A percentile compares a stretch with the other conserved stretches of the same genome.
phyloP scores from a whole-genome alignment of 345 rosid genomes.

The Camelina sativa region DNA sequence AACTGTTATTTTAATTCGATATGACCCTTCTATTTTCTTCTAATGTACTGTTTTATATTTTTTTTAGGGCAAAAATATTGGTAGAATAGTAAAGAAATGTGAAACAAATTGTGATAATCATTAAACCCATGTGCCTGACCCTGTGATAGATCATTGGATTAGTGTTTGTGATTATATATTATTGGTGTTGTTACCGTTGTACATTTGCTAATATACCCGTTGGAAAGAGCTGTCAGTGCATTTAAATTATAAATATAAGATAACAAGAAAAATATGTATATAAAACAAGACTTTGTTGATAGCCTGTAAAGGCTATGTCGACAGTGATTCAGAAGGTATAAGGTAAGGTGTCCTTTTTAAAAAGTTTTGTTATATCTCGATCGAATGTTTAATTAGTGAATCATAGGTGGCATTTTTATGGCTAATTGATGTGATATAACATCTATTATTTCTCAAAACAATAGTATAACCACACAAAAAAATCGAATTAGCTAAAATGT shows the following conservation, averaged over 20 bases:
- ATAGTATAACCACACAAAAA: background rate
- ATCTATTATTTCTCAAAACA: background rate
- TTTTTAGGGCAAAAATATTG: background rate
- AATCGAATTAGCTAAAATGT: constrained; percentile 2
- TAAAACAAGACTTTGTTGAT: constrained; percentile 12
- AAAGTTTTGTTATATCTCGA: background rate
- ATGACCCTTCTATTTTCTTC: background rate
- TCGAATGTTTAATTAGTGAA: constrained; percentile 17
- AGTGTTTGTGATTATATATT: background rate
- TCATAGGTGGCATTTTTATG: constrained; percentile 30
- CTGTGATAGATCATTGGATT: constrained; percentile 1
- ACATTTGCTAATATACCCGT: constrained; percentile 31
- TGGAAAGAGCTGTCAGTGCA: constrained; percentile 45
- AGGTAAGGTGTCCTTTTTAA: constrained; percentile 27
- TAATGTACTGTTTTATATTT: background rate
- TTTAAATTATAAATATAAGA: constrained; percentile 10
- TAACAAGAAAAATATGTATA: background rate
- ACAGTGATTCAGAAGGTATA: constrained; percentile 26
- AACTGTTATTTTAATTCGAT: background rate
- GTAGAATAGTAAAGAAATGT: background rate
- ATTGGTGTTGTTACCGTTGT: constrained; percentile 36
- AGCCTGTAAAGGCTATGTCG: constrained; percentile 38
- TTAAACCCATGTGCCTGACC: constrained; percentile 34
- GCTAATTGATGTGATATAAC: constrained; percentile 14
- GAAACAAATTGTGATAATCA: constrained; percentile 20